Evolutionary conservation across 2,329 filamentous ascomycete genomes (phyloP).

Genomic region (Fusarium scirpi): DNA sequence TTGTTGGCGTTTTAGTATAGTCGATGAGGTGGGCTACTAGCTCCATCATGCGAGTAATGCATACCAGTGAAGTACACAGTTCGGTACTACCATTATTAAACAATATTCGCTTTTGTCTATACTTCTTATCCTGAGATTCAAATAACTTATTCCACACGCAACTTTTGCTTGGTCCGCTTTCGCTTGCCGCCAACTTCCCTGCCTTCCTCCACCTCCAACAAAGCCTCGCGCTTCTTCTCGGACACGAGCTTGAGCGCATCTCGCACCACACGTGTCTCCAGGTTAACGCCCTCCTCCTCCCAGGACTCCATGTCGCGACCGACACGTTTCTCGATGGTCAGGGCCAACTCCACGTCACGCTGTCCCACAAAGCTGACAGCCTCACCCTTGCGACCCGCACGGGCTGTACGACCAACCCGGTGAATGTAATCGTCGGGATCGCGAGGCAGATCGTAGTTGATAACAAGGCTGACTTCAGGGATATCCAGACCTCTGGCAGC

Average conservation of each 20-base stretch:
- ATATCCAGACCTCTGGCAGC: constrained; percentile 96
- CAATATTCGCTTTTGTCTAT: constrained; percentile 31
- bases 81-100: background rate
- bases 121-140: background rate
- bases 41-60: background rate
- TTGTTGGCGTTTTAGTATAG: background rate
- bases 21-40: background rate
- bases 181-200: constrained; percentile 91
- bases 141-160: constrained; percentile 52
- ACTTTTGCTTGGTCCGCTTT: constrained; percentile 71
- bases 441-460: constrained; percentile 97
- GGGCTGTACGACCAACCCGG: constrained; percentile 92
- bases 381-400: constrained; percentile 86
- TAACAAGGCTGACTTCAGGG: constrained; percentile 86
- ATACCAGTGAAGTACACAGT: background rate
- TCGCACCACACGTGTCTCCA: constrained; percentile 89
- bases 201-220: constrained; percentile 91
- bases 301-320: constrained; percentile 85
- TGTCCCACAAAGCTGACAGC: constrained; percentile 92
- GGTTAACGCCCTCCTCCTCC: constrained; percentile 89
- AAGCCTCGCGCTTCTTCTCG: constrained; percentile 94
- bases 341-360: constrained; percentile 89
- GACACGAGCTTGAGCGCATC: constrained; percentile 90
- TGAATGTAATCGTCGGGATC: constrained; percentile 98
- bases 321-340: constrained; percentile 88